Evolutionary conservation across 352 stramenopile genomes (phyloP), one percentile per base, ranked within the genome.

Genomic region (Phytophthora pluvialis): DNA sequence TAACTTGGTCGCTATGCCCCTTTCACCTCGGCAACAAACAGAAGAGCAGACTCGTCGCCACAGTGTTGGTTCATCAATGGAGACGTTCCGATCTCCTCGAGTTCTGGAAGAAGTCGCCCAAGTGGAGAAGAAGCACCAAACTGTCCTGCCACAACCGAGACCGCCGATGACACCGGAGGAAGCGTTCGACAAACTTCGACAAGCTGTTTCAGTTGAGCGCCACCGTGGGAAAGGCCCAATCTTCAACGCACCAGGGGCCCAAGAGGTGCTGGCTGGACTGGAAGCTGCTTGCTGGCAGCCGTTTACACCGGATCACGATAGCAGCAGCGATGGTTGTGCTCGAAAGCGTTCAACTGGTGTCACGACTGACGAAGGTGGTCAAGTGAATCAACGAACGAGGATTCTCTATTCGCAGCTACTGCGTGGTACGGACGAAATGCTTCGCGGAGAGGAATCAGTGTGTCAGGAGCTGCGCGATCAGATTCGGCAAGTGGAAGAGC

Each of bases 271-370:
- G 0, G 16, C 16, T 51, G 62, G 53, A 9, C 38, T 83, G n/a
- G 67, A 77, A 47, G 43, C 51, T 29, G 78, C 78, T 21, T 86
- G 78, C 25, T 86, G 75, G 75, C 63, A 65, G 26, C 35, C 51
- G 4, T 58, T 73, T 39, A 25, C 54, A n/a, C 7, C 38, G 1
- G 35, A 21, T 6, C 35, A 31, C 1, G 26, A 61, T 32, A 2
- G 4, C 5, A 15, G 21, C 25, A 49, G 16, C 1, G 39, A 60
- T 28, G 21, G 9, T 18, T 21, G 4, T 40, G n/a, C n/a, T 48
- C 44, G 28, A 12, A 42, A 54, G 3, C 35, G 31, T 21, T 26
- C 10, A 44, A 47, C 48, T 15, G 29, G 52, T 21, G 3, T 12
- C 1, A 29, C 44, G 6, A 13, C 4, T 15, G 12, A 48, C 38